Base-by-base conservation (phyloP, 1,139 yeast genomes). In the Yamadazyma atmosphaerica region DNA sequence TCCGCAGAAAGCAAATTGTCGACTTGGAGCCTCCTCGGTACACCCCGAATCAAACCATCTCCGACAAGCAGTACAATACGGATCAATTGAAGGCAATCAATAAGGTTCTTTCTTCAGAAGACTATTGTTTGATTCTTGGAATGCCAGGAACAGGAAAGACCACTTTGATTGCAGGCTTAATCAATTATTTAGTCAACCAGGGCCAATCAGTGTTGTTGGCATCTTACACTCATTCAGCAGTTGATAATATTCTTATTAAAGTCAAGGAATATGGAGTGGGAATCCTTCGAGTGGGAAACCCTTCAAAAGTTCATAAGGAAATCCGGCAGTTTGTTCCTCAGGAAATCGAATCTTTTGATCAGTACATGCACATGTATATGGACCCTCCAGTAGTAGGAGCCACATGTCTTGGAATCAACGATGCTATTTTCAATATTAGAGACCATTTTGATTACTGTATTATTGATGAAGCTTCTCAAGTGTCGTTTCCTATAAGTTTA, bases 71-170 rank as follows among this genome's bases (percentile, higher is more conserved):
- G 34, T 38, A 49, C 32, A 92, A 92, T 51, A 53, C 58, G 0
- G 95, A 88, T 51, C 99, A 92, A 55, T 45, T 65, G 4, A 50
- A 45, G 2, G 98, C 98, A 0, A 72, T 92, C 32, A 73, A 79
- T 10, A 76, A 72, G 46, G 88, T 81, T 0, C 56, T 88, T 37
- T 58, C 72, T 14, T 75, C 95, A 0, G 61, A 82, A 36, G 96
- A 90, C 55, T 92, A 86, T 56, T 71, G 92, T 2, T 68, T 92
- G 47, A 77, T 92, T 24, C 64, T 90, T 41, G 99, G 99, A 1
- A 92, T 94, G 98, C 98, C 98, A 0, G 99, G 99, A 2, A 92
- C 98, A 0, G 99, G 99, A 12, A 92, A 94, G 56, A 92, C 98
- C 0, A 90, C 98, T 0, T 85, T 90, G 0, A 87, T 92, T 42